phyloP scores from a whole-genome alignment of 1,284 basidiomycete species.

The Moniliella sp. region DNA sequence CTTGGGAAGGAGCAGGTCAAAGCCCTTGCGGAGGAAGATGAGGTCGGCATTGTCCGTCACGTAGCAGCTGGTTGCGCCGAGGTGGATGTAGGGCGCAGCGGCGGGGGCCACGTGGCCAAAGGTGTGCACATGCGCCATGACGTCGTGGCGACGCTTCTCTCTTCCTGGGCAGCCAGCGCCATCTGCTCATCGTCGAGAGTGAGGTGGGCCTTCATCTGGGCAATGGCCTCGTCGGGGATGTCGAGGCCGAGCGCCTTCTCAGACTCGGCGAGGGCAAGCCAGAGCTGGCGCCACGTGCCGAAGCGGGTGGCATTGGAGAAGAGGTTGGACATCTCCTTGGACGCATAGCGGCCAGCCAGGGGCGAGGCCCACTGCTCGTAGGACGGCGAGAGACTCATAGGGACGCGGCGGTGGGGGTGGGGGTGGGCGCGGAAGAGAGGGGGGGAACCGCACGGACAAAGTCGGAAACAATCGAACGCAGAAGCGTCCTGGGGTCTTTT shows the following conservation, averaged over 20 bases:
- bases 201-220: slow-evolving; percentile 79
- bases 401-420: no score
- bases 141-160: slow-evolving; percentile 96
- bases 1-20: slow-evolving; percentile 64
- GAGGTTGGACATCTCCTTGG: slow-evolving; percentile 89
- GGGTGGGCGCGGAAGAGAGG: no score
- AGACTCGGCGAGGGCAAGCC: slow-evolving; percentile 85
- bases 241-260: slow-evolving; percentile 83
- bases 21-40: slow-evolving; percentile 74
- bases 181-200: slow-evolving; percentile 71
- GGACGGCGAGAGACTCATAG: no score
- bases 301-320: slow-evolving; percentile 90
- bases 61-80: slow-evolving; percentile 93
- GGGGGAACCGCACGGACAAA: no score
- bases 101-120: slow-evolving; percentile 82
- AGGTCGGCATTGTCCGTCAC: slow-evolving; percentile 78
- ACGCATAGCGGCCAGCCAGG: slow-evolving; percentile 67
- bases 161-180: slow-evolving; percentile 69
- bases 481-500: no score
- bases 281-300: slow-evolving; percentile 83
- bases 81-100: slow-evolving; percentile 88
- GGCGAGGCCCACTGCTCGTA: slow-evolving; percentile 2
- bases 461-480: no score
- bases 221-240: slow-evolving; percentile 71
- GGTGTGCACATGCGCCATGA: slow-evolving; percentile 97